These are phyloP conservation scores for Sonneratia caseolaris DNA, from an alignment of 345 rosid species.

Conservation along the genomic window DNA sequence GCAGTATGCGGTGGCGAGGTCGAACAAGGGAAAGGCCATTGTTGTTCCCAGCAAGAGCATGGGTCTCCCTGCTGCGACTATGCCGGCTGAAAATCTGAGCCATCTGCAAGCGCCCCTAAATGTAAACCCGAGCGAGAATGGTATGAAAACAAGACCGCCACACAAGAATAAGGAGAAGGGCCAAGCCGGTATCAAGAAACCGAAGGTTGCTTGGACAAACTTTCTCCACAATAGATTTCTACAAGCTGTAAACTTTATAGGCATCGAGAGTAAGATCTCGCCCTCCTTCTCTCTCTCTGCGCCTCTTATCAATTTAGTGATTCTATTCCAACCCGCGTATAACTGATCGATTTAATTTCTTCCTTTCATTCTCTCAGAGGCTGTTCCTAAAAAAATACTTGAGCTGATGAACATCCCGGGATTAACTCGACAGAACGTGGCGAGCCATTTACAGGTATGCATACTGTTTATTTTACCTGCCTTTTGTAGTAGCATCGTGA, in stretches of 20 bases:
- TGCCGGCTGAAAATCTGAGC: neutral
- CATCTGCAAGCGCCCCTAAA: neutral
- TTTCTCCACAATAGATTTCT: slow-evolving; percentile 51
- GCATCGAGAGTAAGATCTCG: slow-evolving; percentile 51
- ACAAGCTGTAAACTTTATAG: slow-evolving; percentile 45
- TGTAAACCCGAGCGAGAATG: neutral
- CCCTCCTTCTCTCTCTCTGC: neutral
- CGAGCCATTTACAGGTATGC: slow-evolving; percentile 40
- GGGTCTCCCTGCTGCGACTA: neutral
- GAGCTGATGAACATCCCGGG: slow-evolving; percentile 57
- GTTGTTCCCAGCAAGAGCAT: neutral
- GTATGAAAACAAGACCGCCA: neutral
- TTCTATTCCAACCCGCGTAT: neutral
- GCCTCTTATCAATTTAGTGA: too few species aligned
- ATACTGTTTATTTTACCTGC: neutral
- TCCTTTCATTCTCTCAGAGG: slow-evolving; percentile 31
- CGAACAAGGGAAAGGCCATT: neutral
- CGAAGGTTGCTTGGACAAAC: slow-evolving; percentile 53
- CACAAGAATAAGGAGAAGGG: neutral
- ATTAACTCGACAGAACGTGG: slow-evolving; percentile 70
- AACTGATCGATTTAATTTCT: neutral
- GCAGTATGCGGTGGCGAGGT: slow-evolving; percentile 29
- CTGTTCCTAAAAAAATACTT: slow-evolving; percentile 67
- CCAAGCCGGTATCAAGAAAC: slow-evolving; percentile 19
- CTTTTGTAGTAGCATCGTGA: too few species aligned